Evolutionary conservation across 1,284 basidiomycete genomes (phyloP), one percentile per base, ranked within the genome.

Genomic region (Pterula multifida): DNA sequence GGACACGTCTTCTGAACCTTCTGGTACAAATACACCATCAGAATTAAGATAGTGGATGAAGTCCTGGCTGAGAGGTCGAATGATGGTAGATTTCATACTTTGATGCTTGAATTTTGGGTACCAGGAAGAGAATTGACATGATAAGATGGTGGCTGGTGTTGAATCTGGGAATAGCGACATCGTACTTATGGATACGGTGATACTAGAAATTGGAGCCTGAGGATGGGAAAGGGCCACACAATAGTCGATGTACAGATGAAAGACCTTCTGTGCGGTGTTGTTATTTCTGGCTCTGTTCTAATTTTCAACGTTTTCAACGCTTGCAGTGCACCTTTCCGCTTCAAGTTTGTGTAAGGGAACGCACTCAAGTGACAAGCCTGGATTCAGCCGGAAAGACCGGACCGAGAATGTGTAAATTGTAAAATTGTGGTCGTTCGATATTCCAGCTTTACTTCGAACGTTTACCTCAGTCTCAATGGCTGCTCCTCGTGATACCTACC

Each of bases 61-160:
- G 2, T 78, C 73, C 26, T 69, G 64, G 12, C 76, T 70, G 3
- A 93, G 66, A 0, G 87, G 81, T 46, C 78, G 76, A 55, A 97
- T 79, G 50, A 95, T 67, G 1, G 79, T 87, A 1, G 90, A 85
- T 60, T 82, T 87, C 55, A 91, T 84, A 36, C 81, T 85, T 39
- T 81, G 61, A 17, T 70, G 68, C 21, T 80, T 71, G 63, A 92
- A 94, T 3, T 62, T 64, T 1, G 87, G 79, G 60, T 93, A 92
- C 94, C 94, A 97, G 2, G 79, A 75, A 1, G 89, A 91, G 60
- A 93, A 91, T 55, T 91, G 86, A 58, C 90, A 89, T 1, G 79
- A 71, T 48, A 89, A 72, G 50, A 91, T 70, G 60, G 83, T 73
- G 13, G 67, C 59, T 6, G 63, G 62, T 0, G 73, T 71, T 39